Percentiles rank a stretch among this genome's conserved stretches.
Conservation (phyloP, 371 early-diverging fungal species). For the Mortierella sp. region DNA sequence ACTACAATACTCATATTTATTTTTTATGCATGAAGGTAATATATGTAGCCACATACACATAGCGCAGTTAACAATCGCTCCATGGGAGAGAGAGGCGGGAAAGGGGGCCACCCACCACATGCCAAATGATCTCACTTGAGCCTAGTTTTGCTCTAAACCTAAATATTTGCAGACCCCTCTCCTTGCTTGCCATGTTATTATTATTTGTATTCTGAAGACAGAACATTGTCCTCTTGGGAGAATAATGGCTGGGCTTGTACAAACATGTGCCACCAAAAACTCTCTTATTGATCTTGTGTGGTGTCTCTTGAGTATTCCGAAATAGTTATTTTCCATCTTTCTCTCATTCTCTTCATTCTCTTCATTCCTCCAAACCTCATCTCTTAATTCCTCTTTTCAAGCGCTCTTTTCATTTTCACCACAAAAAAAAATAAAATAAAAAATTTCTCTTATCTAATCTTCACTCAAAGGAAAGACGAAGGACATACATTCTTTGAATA, state of each 20-base stretch:
- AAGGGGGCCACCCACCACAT: too few relatives aligned
- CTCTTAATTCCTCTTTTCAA: not conserved
- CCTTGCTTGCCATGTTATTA: too few relatives aligned
- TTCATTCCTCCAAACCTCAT: not conserved
- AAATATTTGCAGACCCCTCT: too few relatives aligned
- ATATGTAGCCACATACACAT: too few relatives aligned
- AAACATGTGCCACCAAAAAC: not conserved
- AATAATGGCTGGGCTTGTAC: not conserved
- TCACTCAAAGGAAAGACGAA: not conserved
- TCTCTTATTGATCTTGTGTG: not conserved
- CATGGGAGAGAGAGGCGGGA: too few relatives aligned
- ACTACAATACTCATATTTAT: too few relatives aligned
- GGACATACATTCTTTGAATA: not conserved
- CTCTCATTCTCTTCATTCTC: slow-evolving; percentile 3
- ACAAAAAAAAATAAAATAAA: slow-evolving; percentile 9
- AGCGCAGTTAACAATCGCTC: too few relatives aligned
- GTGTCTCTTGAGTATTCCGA: slow-evolving; percentile 1
- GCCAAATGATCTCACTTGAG: too few relatives aligned
- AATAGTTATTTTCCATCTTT: slow-evolving; percentile 5
- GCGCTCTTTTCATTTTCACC: slow-evolving; percentile 7
- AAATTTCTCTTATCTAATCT: not conserved
- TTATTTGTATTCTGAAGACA: too few relatives aligned
- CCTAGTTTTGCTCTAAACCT: too few relatives aligned
- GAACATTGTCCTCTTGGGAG: too few relatives aligned
- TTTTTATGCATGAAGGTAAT: too few relatives aligned